Evolutionary conservation across 495 filamentous ascomycete genomes (phyloP).

Genomic region (Margaritispora aquatica): DNA sequence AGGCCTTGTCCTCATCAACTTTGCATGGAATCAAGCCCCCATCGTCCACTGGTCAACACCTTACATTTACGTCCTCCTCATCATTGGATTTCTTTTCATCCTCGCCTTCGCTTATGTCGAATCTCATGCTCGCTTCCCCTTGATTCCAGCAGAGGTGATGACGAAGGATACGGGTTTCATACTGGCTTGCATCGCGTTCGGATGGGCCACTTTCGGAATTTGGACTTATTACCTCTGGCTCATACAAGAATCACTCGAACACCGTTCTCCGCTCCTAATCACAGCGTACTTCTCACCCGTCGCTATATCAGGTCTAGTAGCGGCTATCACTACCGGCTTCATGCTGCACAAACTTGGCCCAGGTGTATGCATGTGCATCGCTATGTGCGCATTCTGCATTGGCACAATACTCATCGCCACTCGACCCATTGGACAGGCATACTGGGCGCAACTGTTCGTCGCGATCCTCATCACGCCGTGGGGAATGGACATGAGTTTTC

Average conservation of each 20-base stretch:
- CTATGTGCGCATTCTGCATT: slow-evolving; percentile 41
- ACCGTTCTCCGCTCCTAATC: slow-evolving; percentile 38
- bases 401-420: slow-evolving; percentile 41
- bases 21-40: slow-evolving; percentile 56
- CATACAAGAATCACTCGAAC: slow-evolving; percentile 45
- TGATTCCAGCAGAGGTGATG: slow-evolving; percentile 48
- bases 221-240: slow-evolving; percentile 52
- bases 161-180: slow-evolving; percentile 45
- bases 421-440: slow-evolving; percentile 41
- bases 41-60: slow-evolving; percentile 50
- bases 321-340: slow-evolving; percentile 42
- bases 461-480: slow-evolving; percentile 47
- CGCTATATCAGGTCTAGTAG: slow-evolving; percentile 40
- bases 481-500: slow-evolving; percentile 60
- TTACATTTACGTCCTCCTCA: slow-evolving; percentile 48
- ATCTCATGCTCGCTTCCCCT: slow-evolving; percentile 32
- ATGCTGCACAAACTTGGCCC: slow-evolving; percentile 35
- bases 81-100: slow-evolving; percentile 46
- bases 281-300: slow-evolving; percentile 40
- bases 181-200: slow-evolving; percentile 45
- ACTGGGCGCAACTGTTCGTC: slow-evolving; percentile 59
- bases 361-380: slow-evolving; percentile 43
- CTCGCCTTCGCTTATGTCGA: slow-evolving; percentile 47
- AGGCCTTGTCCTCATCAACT: slow-evolving; percentile 52
- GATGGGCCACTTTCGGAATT: slow-evolving; percentile 59